Evolutionary conservation across 2,329 filamentous ascomycete species (phyloP).

Genomic region (Trichoderma atroviride): DNA sequence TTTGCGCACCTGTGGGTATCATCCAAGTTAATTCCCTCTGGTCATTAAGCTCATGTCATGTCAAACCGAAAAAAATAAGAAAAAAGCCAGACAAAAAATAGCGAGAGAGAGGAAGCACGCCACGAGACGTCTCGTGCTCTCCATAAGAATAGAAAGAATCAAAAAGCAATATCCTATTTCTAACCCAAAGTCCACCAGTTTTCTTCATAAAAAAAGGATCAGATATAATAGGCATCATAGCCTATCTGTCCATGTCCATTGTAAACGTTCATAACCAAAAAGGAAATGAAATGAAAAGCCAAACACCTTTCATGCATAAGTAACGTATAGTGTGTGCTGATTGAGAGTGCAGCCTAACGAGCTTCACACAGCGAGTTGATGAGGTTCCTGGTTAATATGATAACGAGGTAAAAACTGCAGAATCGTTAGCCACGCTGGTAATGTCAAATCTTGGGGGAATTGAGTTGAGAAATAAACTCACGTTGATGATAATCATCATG

Average conservation of each 20-base stretch:
- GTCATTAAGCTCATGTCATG: constrained; percentile 9
- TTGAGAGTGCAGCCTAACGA: background rate
- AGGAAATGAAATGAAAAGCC: constrained; percentile 25
- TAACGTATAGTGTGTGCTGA: constrained; percentile 23
- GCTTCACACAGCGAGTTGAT: constrained; percentile 58
- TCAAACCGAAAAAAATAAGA: background rate
- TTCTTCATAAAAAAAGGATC: background rate
- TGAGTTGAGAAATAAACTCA: constrained; percentile 66
- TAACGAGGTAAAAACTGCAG: constrained; percentile 62
- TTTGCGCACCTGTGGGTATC: constrained; percentile 21
- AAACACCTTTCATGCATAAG: constrained; percentile 26
- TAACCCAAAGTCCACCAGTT: constrained; percentile 17
- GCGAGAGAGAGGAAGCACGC: background rate
- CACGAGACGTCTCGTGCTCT: background rate
- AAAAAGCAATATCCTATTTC: constrained; percentile 4
- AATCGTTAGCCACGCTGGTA: constrained; percentile 29
- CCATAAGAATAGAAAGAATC: constrained; percentile 2
- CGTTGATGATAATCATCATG: constrained; percentile 98
- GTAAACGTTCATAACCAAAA: background rate
- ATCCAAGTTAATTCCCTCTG: constrained; percentile 25
- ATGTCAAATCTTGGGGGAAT: too few relatives aligned
- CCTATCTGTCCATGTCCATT: background rate
- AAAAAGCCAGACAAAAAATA: background rate
- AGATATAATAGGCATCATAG: background rate
- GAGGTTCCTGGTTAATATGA: constrained; percentile 58